Percentiles rank a stretch among this genome's conserved stretches.
Evolutionary conservation across 1,284 basidiomycete species (phyloP).

Genomic region (Trichosporon coremiiforme): DNA sequence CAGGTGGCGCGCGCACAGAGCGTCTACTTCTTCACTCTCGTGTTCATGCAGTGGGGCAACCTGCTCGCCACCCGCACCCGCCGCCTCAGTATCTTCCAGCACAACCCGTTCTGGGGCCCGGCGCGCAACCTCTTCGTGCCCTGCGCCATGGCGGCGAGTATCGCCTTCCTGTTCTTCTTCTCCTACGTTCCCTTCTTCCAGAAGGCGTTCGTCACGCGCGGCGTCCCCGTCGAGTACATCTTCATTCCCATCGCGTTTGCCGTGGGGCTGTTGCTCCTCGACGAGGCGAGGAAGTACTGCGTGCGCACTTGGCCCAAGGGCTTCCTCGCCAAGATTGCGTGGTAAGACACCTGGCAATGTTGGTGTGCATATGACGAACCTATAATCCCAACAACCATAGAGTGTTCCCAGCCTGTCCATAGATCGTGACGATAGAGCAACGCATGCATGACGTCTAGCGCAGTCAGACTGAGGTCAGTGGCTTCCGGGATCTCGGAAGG

Average conservation of each 20-base stretch:
- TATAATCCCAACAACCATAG: background rate
- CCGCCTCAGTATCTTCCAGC: conserved; percentile 60
- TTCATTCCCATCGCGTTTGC: conserved; percentile 60
- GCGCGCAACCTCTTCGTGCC: conserved; percentile 58
- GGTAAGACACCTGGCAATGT: conserved; percentile 42
- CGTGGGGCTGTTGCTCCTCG: conserved; percentile 48
- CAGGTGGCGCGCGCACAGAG: conserved; percentile 59
- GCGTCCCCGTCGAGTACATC: conserved; percentile 61
- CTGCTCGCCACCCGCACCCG: conserved; percentile 61
- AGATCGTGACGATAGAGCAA: background rate
- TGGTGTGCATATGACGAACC: background rate
- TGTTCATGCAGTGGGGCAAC: conserved; percentile 70
- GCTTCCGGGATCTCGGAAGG: background rate
- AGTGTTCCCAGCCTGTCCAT: background rate
- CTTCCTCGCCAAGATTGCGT: conserved; percentile 55
- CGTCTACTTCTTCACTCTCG: conserved; percentile 65
- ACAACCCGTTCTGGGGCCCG: conserved; percentile 54
- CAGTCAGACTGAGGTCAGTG: background rate
- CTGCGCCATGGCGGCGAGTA: conserved; percentile 60
- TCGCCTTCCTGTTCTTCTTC: conserved; percentile 63
- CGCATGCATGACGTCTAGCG: background rate
- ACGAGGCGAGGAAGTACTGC: conserved; percentile 57
- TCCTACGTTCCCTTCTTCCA: conserved; percentile 64
- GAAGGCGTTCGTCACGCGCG: conserved; percentile 62
- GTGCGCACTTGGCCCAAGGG: conserved; percentile 54